A percentile compares a stretch with the other conserved stretches of the same genome.
Evolutionary conservation across 345 rosid genomes (phyloP).

Genomic region (Eucalyptus tenuipes): DNA sequence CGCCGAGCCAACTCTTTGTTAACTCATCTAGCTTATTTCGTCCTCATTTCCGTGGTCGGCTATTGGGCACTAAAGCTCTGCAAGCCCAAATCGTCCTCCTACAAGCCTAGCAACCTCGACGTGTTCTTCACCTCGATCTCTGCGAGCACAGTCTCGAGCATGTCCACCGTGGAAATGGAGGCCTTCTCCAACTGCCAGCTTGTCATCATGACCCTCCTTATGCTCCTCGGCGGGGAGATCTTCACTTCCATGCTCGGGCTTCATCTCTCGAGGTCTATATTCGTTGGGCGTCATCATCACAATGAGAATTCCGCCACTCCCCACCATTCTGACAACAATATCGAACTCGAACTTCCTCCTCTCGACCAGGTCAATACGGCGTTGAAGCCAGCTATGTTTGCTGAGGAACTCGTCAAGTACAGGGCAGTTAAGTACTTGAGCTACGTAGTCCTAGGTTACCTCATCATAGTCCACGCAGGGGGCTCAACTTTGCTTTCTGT

Average conservation of each 20-base stretch:
- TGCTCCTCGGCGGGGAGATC: constrained; percentile 43
- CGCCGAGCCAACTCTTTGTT: constrained; percentile 10
- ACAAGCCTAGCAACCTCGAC: constrained; percentile 15
- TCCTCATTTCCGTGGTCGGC: constrained; percentile 15
- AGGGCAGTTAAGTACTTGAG: constrained; percentile 1
- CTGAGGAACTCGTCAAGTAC: background rate
- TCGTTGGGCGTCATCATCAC: background rate
- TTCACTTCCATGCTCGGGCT: constrained; percentile 36
- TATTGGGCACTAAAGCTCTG: constrained; percentile 14
- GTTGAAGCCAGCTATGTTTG: background rate
- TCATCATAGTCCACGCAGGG: constrained; percentile 9
- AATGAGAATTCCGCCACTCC: background rate
- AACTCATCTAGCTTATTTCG: constrained; percentile 27
- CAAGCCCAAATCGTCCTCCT: constrained; percentile 15
- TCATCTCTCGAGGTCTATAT: background rate
- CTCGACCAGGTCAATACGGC: background rate
- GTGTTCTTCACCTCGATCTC: constrained; percentile 68
- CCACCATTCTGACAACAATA: background rate
- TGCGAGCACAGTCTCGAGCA: constrained; percentile 51
- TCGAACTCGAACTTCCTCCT: background rate
- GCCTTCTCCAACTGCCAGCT: constrained; percentile 63
- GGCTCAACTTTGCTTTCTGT: constrained; percentile 22
- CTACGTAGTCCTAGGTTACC: constrained; percentile 28
- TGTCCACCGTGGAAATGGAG: constrained; percentile 81
- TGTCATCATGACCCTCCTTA: constrained; percentile 32